These are phyloP conservation scores for Plenodomus tracheiphilus DNA, from an alignment of 2,329 filamentous ascomycete species.

Conservation along the genomic window DNA sequence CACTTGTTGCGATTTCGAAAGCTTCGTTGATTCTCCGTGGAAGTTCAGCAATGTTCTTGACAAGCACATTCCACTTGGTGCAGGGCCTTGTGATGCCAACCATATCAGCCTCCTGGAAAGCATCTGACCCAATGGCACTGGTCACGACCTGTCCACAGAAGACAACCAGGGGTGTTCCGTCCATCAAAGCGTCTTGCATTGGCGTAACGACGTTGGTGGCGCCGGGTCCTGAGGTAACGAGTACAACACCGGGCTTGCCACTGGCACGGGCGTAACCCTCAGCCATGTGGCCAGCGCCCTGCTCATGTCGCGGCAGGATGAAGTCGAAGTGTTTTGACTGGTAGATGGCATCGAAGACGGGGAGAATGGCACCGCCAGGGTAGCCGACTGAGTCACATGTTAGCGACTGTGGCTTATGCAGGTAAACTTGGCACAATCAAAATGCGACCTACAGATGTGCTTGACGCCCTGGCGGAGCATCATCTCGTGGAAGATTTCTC, in stretches of 20 bases:
- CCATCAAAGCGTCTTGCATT: conserved; percentile 93
- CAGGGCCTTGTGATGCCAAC: conserved; percentile 91
- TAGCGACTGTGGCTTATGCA: conserved; percentile 9
- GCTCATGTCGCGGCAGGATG: conserved; percentile 92
- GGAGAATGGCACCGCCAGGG: conserved; percentile 92
- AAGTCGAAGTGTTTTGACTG: conserved; percentile 98
- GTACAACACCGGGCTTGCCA: conserved; percentile 90
- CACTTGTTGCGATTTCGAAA: conserved; percentile 95
- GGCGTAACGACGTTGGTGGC: conserved; percentile 96
- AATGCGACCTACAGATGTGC: conserved; percentile 76
- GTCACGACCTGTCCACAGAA: conserved; percentile 94
- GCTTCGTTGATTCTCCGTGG: conserved; percentile 95
- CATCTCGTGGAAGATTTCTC: conserved; percentile 99
- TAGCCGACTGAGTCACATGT: conserved; percentile 60
- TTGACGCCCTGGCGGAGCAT: conserved; percentile 92
- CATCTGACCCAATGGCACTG: conserved; percentile 87
- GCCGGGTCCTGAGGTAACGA: conserved; percentile 95
- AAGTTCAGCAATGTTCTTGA: conserved; percentile 91
- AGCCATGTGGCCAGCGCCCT: conserved; percentile 98
- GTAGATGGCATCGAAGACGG: conserved; percentile 98
- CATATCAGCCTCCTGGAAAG: conserved; percentile 95
- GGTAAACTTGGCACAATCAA: conserved; percentile 4
- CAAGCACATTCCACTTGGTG: conserved; percentile 99
- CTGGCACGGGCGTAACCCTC: conserved; percentile 94
- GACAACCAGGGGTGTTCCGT: conserved; percentile 94